Evolutionary conservation across 2,329 filamentous ascomycete genomes (phyloP), one percentile per base, ranked within the genome.

Genomic region (Fusarium albidum): DNA sequence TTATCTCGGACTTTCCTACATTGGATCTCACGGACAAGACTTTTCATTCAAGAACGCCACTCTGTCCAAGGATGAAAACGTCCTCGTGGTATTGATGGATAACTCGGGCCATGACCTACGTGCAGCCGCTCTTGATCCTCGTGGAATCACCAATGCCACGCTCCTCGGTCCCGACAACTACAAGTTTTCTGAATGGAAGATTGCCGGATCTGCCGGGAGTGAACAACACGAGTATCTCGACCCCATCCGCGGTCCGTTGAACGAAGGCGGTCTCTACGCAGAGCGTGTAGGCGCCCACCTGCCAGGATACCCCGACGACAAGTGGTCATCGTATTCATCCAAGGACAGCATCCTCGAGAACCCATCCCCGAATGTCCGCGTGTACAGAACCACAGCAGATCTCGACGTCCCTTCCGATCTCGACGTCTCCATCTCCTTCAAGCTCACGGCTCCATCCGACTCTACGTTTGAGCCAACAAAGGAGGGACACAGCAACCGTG

Each of bases 281-380:
- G 84, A 87, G 65, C 77, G 84, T 8, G 69, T 85, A 0, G 84
- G 84, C 8, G 82, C 80, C 76, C 82, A 85, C 62, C 74, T 87
- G 2, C 83, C 84, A 0, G 81, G 77, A 2, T 86, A 81, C 57
- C 74, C 82, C 9, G 78, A 79, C 55, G 67, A 71, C 13, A 59
- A 68, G 6, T 83, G 82, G 81, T 53, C 66, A 9, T 56, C 68
- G 2, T 59, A 51, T 17, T 39, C 60, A 2, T 39, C 66, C 2
- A 54, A 68, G 4, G 65, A 68, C 2, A 74, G 73, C 3, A 71
- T 71, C 0, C 67, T 79, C 0, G 73, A 77, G 8, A 76, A 82
- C 34, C 65, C 73, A 3, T 76, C 74, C 0, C 78, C 84, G 0
- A 82, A 82, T 0, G 79, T 86, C 12, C 73, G 73, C 0, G 82